Evolutionary conservation across 495 filamentous ascomycete species (phyloP).

Genomic region (Podospora australis): DNA sequence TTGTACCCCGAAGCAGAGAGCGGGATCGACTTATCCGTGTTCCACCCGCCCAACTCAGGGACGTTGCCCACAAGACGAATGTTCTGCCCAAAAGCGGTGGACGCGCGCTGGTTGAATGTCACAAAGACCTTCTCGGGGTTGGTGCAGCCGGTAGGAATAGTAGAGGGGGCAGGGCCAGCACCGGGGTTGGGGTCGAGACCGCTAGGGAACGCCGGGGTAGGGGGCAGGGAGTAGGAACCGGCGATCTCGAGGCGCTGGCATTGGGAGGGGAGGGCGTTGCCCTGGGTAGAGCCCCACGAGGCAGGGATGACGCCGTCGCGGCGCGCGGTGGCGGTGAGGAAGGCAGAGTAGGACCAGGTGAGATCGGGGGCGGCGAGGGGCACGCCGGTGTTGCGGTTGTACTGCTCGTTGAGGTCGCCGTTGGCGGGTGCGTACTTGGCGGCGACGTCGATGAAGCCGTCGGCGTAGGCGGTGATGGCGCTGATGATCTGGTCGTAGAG

Average conservation of each 20-base stretch:
- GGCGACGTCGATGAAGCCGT: conserved; percentile 54
- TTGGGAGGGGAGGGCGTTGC: conserved; percentile 44
- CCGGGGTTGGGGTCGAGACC: conserved; percentile 40
- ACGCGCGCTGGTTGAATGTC: conserved; percentile 52
- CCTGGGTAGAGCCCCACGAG: conserved; percentile 44
- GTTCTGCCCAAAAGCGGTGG: conserved; percentile 51
- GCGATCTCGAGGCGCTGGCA: conserved; percentile 47
- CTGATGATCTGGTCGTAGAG: conserved; percentile 46
- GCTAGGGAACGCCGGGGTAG: conserved; percentile 50
- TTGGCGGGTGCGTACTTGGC: conserved; percentile 41
- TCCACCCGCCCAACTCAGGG: conserved; percentile 51
- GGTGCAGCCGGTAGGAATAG: conserved; percentile 35
- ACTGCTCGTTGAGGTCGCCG: conserved; percentile 59
- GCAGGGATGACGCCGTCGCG: conserved; percentile 44
- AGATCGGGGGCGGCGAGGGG: conserved; percentile 54
- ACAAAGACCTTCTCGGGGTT: conserved; percentile 45
- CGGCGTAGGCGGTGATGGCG: conserved; percentile 55
- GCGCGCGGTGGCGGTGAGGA: conserved; percentile 51
- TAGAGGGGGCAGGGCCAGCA: conserved; percentile 23
- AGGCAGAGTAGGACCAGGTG: conserved; percentile 65
- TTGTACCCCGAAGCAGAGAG: conserved; percentile 52
- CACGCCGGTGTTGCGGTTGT: conserved; percentile 41
- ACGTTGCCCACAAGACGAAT: conserved; percentile 54
- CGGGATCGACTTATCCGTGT: conserved; percentile 40
- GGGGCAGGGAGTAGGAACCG: conserved; percentile 54